Base-by-base conservation (phyloP, 495 filamentous ascomycete species). In the Aspergillus hancockii region DNA sequence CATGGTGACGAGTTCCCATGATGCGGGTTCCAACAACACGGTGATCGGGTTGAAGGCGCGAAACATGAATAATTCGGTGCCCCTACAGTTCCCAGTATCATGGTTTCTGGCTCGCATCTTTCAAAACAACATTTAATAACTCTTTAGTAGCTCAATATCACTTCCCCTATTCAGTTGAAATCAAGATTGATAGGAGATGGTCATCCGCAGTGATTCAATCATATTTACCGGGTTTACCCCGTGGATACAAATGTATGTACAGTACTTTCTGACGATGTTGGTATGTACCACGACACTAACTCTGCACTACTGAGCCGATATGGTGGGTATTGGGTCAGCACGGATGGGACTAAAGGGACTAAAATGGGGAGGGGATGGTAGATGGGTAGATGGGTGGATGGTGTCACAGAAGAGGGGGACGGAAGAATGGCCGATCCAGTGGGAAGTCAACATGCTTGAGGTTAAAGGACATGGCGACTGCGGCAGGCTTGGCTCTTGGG, bases 291-390 rank as follows among this genome's bases (percentile, higher is more conserved):
- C 21, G 18, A 4, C 30, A 49, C 57, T 54, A 47, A 49, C 0
- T 25, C 41, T 31, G 49, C 53, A 55, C 54, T 47, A 65, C 43
- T 38, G 57, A 60, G 57, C 60, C 63, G 52, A 50, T 55, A 55
- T 40, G 57, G 60, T 63, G 64, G 60, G 49, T 32, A 55, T 52
- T 59, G 61, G 57, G 54, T 59, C 54, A 55, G 54, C 54, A 55
- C 54, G 54, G 54, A 46, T 32, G 14, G 18, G 19, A 54, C 21
- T 25, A 51, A 51, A n/a, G 32, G 50, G 8, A 38, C 34, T 6
- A 38, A 38, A 38, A 38, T 38, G 34, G 34, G 34, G 38, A 28
- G 25, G 49, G 49, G 31, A 25, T 23, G 23, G 49, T 3, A 9
- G 38, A 21, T 49, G 53, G 25, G 25, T 51, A 41, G 45, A 22